Conservation (phyloP, 495 filamentous ascomycete genomes). For the Aspergillus conjunctus region DNA sequence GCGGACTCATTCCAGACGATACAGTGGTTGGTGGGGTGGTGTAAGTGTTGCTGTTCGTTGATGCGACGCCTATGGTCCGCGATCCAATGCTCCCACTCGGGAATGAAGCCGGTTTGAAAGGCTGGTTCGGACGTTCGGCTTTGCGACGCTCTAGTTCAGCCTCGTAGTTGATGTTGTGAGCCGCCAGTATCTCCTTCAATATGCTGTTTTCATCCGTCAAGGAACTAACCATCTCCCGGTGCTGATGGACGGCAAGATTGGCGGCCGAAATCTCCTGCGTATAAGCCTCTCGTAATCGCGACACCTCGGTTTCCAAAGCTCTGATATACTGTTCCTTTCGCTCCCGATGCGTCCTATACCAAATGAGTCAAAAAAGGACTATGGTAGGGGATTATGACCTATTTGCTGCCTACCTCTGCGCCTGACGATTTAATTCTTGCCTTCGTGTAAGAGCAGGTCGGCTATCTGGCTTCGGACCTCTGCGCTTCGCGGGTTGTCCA, state of each 20-base stretch:
- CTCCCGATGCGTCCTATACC: constrained; percentile 82
- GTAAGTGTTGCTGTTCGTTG: constrained; percentile 31
- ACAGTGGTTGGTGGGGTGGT: constrained; percentile 45
- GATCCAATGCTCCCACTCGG: constrained; percentile 42
- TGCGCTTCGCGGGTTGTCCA: constrained; percentile 82
- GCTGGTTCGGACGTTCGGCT: constrained; percentile 32
- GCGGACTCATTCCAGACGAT: constrained; percentile 39
- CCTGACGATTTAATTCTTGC: constrained; percentile 94
- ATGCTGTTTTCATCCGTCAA: constrained; percentile 67
- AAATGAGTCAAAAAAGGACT: constrained; percentile 12
- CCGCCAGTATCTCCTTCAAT: constrained; percentile 71
- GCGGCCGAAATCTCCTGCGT: constrained; percentile 43
- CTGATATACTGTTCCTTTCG: constrained; percentile 96
- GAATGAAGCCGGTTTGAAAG: constrained; percentile 38
- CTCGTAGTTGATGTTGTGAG: constrained; percentile 67
- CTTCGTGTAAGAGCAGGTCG: constrained; percentile 91
- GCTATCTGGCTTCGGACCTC: constrained; percentile 95
- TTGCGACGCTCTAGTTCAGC: constrained; percentile 44
- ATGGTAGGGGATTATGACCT: neutral
- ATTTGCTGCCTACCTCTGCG: constrained; percentile 71
- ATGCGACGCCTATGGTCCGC: constrained; percentile 30
- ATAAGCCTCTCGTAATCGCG: constrained; percentile 61
- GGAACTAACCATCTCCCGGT: constrained; percentile 44
- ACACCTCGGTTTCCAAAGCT: constrained; percentile 85
- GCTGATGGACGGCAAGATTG: constrained; percentile 42